Conservation (phyloP, 1,284 basidiomycete species). For the Malassezia brasiliensis region DNA sequence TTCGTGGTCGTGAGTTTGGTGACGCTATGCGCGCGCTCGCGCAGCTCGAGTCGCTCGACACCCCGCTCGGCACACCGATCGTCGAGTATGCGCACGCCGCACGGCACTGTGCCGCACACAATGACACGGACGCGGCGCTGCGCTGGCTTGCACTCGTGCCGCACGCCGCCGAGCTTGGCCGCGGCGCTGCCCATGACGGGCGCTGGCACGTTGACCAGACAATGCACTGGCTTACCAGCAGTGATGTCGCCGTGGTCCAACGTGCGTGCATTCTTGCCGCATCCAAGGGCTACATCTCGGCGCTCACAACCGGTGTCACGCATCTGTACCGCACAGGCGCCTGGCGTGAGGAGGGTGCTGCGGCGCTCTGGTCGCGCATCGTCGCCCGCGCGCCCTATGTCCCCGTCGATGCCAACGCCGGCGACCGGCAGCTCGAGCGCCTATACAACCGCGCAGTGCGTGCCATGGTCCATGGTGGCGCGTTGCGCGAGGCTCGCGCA, state of each 20-base stretch:
- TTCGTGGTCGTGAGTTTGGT: background rate
- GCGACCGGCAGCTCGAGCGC: background rate
- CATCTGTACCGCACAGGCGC: conserved; percentile 2
- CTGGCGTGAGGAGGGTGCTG: background rate
- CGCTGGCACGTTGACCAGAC: background rate
- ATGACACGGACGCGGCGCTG: background rate
- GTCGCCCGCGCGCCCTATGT: background rate
- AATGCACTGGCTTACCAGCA: background rate
- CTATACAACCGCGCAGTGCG: background rate
- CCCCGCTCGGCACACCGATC: conserved; percentile 8
- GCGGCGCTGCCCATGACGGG: background rate
- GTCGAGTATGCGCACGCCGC: conserved; percentile 7
- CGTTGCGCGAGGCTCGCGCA: background rate
- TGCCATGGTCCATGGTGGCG: background rate
- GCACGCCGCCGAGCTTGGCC: background rate
- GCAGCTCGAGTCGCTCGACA: conserved; percentile 11
- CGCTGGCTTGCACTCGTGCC: conserved; percentile 1
- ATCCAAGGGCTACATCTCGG: background rate
- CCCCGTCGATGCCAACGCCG: background rate
- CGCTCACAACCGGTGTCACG: background rate
- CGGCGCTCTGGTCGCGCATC: background rate
- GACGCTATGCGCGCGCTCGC: conserved; percentile 5
- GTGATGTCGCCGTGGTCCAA: background rate
- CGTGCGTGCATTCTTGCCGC: conserved; percentile 6
- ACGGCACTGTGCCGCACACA: conserved; percentile 8